Evolutionary conservation across 2,329 filamentous ascomycete genomes (phyloP).

Genomic region (Hirsutella minnesotensis): DNA sequence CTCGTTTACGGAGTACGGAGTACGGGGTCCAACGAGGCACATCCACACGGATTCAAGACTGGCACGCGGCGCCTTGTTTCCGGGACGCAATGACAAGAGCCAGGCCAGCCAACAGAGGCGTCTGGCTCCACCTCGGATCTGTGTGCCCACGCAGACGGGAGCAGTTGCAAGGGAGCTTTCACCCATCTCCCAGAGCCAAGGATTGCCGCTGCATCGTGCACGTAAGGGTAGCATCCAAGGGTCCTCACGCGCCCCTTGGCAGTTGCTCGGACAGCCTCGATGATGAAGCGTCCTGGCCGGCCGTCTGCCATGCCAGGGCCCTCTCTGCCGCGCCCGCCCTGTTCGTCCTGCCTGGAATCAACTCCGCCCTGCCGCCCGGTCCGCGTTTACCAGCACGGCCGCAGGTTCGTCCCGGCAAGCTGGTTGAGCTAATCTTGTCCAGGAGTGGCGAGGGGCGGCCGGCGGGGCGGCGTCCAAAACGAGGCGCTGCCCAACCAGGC

Average conservation of each 20-base stretch:
- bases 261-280: not conserved
- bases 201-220: not conserved
- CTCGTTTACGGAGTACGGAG: no score
- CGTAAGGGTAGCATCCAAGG: not conserved
- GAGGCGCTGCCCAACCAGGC: not conserved
- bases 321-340: not conserved
- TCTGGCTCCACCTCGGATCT: not conserved
- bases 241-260: not conserved
- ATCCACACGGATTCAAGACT: not conserved
- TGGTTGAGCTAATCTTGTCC: slow-evolving; percentile 8
- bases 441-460: slow-evolving; percentile 1
- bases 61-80: not conserved
- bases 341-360: not conserved
- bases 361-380: not conserved
- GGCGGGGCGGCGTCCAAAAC: not conserved
- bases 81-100: not conserved
- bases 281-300: not conserved
- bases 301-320: not conserved
- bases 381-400: not conserved
- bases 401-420: slow-evolving; percentile 7
- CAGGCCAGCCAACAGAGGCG: not conserved
- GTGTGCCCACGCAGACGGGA: not conserved
- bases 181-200: not conserved
- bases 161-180: not conserved
- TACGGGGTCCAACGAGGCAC: not conserved